phyloP scores from a whole-genome alignment of 106 monocot species.

The Dendrobium catenatum region DNA sequence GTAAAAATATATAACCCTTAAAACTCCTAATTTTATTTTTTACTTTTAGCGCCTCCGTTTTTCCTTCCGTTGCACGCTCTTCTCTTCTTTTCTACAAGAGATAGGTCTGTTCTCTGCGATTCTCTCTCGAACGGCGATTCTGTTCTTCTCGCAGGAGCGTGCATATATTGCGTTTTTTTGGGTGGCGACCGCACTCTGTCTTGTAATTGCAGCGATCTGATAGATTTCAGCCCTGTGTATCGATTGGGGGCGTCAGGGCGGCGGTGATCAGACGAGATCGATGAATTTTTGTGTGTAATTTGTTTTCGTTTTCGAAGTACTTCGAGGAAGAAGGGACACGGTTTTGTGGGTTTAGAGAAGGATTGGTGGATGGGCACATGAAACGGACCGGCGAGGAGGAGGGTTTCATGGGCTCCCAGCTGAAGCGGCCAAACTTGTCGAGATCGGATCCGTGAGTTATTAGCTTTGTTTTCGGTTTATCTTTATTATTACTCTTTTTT shows the following conservation, averaged over 20 bases:
- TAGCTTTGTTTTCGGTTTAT: not conserved
- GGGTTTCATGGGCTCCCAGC: conserved; percentile 31
- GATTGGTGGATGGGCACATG: conserved; percentile 12
- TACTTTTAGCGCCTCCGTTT: not conserved
- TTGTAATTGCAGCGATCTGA: not conserved
- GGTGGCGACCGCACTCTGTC: not conserved
- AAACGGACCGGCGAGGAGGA: conserved; percentile 7
- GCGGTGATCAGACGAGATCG: not conserved
- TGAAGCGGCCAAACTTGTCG: conserved; percentile 19
- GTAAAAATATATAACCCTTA: too few relatives aligned
- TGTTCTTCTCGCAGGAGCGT: not conserved
- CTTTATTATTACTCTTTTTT: not conserved
- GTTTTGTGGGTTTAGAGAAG: not conserved
- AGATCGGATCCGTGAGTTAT: conserved; percentile 33
- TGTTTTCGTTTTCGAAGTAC: not conserved
- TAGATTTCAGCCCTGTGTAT: not conserved
- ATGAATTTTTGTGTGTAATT: not conserved
- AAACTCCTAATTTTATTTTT: too few relatives aligned
- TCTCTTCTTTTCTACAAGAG: too few relatives aligned
- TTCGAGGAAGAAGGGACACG: not conserved
- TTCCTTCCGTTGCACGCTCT: not conserved
- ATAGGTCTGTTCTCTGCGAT: not conserved
- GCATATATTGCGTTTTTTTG: not conserved
- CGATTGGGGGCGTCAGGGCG: not conserved
- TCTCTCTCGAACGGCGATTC: conserved; percentile 1